Evolutionary conservation across 2,329 filamentous ascomycete genomes (phyloP).

Genomic region (Stenocarpella maydis): DNA sequence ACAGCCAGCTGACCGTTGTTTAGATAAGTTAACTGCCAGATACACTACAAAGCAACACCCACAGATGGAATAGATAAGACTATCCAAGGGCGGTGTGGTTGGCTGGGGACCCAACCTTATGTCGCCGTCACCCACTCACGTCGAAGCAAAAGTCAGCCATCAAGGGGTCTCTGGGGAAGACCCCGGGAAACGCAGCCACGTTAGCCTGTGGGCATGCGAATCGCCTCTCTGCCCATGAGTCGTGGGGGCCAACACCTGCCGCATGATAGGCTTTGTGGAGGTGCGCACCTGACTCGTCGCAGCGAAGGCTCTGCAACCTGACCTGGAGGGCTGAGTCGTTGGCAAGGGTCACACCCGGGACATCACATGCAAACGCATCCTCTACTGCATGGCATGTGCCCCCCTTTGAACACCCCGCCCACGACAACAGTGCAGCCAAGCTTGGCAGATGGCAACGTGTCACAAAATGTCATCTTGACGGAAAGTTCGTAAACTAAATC

Average conservation of each 20-base stretch:
- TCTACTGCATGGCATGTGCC: slow-evolving; percentile 3
- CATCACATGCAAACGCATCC: background rate
- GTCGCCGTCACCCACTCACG: slow-evolving; percentile 28
- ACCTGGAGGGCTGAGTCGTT: background rate
- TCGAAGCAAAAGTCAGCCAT: slow-evolving; percentile 8
- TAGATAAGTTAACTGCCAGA: slow-evolving; percentile 27
- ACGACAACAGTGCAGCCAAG: background rate
- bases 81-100: slow-evolving; percentile 1
- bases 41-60: slow-evolving; percentile 8
- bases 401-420: background rate
- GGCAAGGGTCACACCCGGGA: background rate
- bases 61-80: slow-evolving; percentile 33
- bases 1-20: slow-evolving; percentile 27
- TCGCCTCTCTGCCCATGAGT: slow-evolving; percentile 19
- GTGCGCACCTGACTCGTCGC: slow-evolving; percentile 31
- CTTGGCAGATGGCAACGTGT: background rate
- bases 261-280: slow-evolving; percentile 18
- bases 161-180: slow-evolving; percentile 24
- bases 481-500: background rate
- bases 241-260: slow-evolving; percentile 8
- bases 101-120: background rate
- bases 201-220: no score
- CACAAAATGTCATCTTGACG: background rate
- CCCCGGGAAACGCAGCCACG: slow-evolving; percentile 25
- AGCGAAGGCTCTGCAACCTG: background rate